phyloP scores from a whole-genome alignment of 306 rosid species.

The Glycine latifolia region DNA sequence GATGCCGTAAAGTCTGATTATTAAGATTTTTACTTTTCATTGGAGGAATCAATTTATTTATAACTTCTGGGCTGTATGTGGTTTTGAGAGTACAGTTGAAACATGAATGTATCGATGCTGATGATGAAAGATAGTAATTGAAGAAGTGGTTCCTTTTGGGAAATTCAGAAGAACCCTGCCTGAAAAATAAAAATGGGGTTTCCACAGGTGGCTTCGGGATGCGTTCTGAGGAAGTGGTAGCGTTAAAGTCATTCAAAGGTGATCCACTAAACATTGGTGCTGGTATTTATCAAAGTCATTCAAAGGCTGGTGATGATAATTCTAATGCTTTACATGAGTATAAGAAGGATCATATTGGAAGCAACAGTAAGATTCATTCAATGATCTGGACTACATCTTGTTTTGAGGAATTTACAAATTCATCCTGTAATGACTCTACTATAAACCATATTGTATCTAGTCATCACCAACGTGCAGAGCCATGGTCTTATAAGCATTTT shows the following conservation, averaged over 20 bases:
- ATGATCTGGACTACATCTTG: constrained; percentile 56
- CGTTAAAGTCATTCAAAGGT: constrained; percentile 56
- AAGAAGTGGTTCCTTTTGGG: constrained; percentile 35
- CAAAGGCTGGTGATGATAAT: constrained; percentile 40
- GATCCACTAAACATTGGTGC: constrained; percentile 50
- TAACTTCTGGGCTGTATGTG: constrained; percentile 6
- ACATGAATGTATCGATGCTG: constrained; percentile 36
- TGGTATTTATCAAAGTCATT: constrained; percentile 48
- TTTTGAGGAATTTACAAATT: constrained; percentile 53
- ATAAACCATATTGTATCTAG: constrained; percentile 44
- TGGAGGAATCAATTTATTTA: constrained; percentile 23
- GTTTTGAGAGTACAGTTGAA: constrained; percentile 31
- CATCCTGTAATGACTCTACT: constrained; percentile 41
- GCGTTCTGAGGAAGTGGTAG: constrained; percentile 67
- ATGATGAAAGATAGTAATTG: not conserved
- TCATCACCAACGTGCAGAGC: constrained; percentile 49
- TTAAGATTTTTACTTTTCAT: constrained; percentile 31
- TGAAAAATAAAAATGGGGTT: constrained; percentile 63
- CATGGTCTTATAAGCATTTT: constrained; percentile 43
- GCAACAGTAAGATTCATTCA: constrained; percentile 41
- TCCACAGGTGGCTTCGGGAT: constrained; percentile 66
- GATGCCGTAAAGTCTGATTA: constrained; percentile 28
- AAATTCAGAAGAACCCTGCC: constrained; percentile 38
- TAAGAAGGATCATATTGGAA: constrained; percentile 61
- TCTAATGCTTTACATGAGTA: constrained; percentile 49